Evolutionary conservation across 345 rosid species (phyloP).

Genomic region (Populus davidiana): DNA sequence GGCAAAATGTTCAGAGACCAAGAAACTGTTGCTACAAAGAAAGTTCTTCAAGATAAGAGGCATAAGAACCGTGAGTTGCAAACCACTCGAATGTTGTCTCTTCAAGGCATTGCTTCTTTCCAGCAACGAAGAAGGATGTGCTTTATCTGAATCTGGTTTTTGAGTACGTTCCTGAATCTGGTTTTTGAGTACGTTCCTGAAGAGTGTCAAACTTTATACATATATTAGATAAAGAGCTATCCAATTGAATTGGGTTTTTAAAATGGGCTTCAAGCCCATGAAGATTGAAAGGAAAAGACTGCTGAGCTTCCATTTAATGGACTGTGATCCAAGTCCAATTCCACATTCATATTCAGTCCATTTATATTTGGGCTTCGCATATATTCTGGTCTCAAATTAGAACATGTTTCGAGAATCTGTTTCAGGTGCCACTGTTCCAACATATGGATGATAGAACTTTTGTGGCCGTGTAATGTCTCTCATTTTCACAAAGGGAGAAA

Average conservation of each 20-base stretch:
- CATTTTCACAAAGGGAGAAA: constrained; percentile 93
- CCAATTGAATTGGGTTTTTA: background rate
- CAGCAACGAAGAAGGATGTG: constrained; percentile 90
- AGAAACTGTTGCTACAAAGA: constrained; percentile 93
- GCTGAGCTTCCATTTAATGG: background rate
- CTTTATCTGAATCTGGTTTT: constrained; percentile 94
- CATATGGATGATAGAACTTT: constrained; percentile 95
- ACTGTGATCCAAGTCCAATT: too few relatives aligned
- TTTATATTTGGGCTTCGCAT: background rate
- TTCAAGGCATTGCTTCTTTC: constrained; percentile 92
- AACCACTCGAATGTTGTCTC: constrained; percentile 82
- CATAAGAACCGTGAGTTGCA: constrained; percentile 96
- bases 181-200: too few relatives aligned
- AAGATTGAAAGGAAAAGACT: background rate
- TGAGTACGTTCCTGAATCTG: constrained; percentile 91
- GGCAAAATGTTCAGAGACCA: constrained; percentile 96
- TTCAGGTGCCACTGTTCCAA: constrained; percentile 87
- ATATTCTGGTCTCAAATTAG: too few relatives aligned
- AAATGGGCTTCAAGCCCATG: background rate
- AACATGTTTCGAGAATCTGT: background rate
- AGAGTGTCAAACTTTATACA: too few relatives aligned
- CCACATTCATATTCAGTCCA: background rate
- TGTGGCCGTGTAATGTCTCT: constrained; percentile 93
- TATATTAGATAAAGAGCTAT: too few relatives aligned
- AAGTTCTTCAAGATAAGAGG: constrained; percentile 93